Percentiles rank a stretch among this genome's conserved stretches.
Evolutionary conservation across 2,329 filamentous ascomycete species (phyloP).

Genomic region (Aspergillus novofumigatus): DNA sequence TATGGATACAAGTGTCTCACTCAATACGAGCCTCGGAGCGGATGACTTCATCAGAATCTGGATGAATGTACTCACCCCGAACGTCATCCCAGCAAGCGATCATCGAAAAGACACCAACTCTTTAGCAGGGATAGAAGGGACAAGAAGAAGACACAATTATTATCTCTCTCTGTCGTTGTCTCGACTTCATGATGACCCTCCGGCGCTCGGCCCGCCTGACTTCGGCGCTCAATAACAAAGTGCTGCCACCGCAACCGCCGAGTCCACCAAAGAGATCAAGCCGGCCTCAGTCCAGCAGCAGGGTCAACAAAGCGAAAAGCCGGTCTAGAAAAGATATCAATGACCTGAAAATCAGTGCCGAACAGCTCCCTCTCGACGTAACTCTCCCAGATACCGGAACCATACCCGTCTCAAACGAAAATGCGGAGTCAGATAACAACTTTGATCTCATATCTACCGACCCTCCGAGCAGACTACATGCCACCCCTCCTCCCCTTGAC

Average conservation of each 20-base stretch:
- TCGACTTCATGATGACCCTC: conserved; percentile 43
- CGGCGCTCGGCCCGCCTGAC: conserved; percentile 50
- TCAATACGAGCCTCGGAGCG: neutral
- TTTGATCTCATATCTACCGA: conserved; percentile 14
- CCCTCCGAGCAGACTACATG: conserved; percentile 40
- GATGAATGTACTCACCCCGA: neutral
- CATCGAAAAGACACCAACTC: neutral
- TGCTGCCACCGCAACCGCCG: conserved; percentile 14
- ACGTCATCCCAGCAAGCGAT: neutral
- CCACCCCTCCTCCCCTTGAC: conserved; percentile 40
- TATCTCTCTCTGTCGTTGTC: neutral
- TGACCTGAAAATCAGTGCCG: neutral
- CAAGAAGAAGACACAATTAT: neutral
- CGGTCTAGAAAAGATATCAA: conserved; percentile 22
- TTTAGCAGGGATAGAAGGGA: neutral
- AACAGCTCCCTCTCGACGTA: neutral
- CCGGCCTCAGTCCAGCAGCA: conserved; percentile 21
- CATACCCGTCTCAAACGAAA: conserved; percentile 9
- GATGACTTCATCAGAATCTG: neutral
- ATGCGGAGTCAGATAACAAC: conserved; percentile 33
- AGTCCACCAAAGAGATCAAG: conserved; percentile 19
- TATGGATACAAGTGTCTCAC: too few species aligned
- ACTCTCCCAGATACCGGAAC: conserved; percentile 5
- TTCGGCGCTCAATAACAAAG: conserved; percentile 20
- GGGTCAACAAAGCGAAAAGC: conserved; percentile 29